phyloP scores from a whole-genome alignment of 1,284 basidiomycete species.

The Ganoderma lingzhi region DNA sequence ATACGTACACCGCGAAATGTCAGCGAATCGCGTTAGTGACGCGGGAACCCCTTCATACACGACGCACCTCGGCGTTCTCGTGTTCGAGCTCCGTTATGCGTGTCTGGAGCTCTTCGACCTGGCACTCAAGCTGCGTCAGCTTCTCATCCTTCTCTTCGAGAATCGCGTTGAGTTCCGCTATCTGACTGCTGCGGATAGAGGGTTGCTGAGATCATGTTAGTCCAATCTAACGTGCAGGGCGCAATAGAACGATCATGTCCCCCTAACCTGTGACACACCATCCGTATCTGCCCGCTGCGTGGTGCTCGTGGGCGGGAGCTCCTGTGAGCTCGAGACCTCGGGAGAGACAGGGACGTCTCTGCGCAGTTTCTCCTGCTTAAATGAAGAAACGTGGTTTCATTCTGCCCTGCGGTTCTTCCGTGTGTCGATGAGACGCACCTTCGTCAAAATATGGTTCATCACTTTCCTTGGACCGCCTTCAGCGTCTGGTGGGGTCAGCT shows the following conservation, averaged over 20 bases:
- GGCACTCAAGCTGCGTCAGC: conserved; percentile 25
- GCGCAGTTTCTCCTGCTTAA: background rate
- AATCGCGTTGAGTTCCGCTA: conserved; percentile 25
- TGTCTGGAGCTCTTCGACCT: conserved; percentile 24
- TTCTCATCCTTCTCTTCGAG: conserved; percentile 33
- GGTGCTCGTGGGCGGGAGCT: conserved; percentile 32
- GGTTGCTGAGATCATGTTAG: background rate
- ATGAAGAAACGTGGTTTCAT: conserved; percentile 2
- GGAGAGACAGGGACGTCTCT: conserved; percentile 14
- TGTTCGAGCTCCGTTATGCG: conserved; percentile 18
- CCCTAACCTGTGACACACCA: conserved; percentile 35
- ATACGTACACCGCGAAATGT: background rate
- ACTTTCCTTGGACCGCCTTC: conserved; percentile 13
- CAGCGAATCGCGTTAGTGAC: background rate
- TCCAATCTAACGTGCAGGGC: background rate
- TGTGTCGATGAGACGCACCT: conserved; percentile 19
- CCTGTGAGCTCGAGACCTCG: conserved; percentile 12
- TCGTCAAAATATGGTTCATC: conserved; percentile 10
- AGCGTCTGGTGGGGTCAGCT: conserved; percentile 15
- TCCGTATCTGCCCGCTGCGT: conserved; percentile 37
- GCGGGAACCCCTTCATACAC: background rate
- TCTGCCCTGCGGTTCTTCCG: background rate
- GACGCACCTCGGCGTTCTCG: conserved; percentile 24
- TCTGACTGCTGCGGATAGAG: conserved; percentile 18
- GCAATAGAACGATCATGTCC: background rate